phyloP scores from a whole-genome alignment of 2,329 filamentous ascomycete genomes.

The Aspergillus sp. region DNA sequence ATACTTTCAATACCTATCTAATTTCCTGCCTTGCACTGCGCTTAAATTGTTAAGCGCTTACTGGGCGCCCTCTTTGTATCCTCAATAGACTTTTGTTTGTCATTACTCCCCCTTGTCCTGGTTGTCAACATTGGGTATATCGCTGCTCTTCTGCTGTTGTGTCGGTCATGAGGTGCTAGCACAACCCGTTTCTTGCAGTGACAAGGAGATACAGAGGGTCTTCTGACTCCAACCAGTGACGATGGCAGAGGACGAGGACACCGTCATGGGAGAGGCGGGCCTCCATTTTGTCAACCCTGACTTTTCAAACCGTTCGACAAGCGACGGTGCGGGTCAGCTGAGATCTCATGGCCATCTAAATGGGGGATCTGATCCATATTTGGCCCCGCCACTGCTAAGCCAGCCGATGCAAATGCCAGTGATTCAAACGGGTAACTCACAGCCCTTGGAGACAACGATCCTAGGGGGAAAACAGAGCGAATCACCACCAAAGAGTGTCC shows the following conservation, averaged over 20 bases:
- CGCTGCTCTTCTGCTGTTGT: neutral
- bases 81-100: neutral
- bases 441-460: constrained; percentile 4
- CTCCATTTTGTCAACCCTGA: constrained; percentile 19
- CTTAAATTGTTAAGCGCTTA: neutral
- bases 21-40: neutral
- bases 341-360: constrained; percentile 20
- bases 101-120: neutral
- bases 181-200: neutral
- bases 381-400: constrained; percentile 25
- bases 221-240: constrained; percentile 6
- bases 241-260: constrained; percentile 42
- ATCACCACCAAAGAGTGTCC: constrained; percentile 22
- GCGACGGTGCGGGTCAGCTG: constrained; percentile 16
- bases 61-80: neutral
- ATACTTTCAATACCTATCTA: neutral
- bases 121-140: neutral
- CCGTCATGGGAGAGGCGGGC: constrained; percentile 38
- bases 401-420: constrained; percentile 22
- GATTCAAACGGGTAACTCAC: constrained; percentile 11
- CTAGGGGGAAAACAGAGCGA: constrained; percentile 11
- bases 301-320: constrained; percentile 17
- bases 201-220: constrained; percentile 11
- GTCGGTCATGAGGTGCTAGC: constrained; percentile 21
- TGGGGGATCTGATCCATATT: constrained; percentile 19